Conservation (phyloP, 2,329 filamentous ascomycete genomes). For the Scytalidium sp. region DNA sequence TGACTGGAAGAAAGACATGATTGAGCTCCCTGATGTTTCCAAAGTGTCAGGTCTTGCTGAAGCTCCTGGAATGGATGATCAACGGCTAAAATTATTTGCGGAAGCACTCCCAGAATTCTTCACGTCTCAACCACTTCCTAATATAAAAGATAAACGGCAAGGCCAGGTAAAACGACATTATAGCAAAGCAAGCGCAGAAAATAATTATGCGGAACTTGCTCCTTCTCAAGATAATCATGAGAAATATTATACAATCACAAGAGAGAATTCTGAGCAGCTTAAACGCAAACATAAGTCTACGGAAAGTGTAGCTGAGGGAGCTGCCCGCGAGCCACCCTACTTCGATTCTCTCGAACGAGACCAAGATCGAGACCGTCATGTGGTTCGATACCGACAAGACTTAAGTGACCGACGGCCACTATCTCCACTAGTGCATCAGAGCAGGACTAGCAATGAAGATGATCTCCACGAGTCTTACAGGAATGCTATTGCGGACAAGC, state of each 20-base stretch:
- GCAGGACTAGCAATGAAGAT: background rate
- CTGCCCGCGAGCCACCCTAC: background rate
- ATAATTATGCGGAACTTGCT: conserved; percentile 13
- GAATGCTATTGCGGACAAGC: background rate
- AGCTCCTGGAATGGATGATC: conserved; percentile 53
- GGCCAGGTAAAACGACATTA: conserved; percentile 7
- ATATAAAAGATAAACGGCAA: background rate
- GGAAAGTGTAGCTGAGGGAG: background rate
- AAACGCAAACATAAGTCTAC: background rate
- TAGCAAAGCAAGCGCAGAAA: conserved; percentile 1
- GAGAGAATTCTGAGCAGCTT: background rate
- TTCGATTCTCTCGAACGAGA: background rate
- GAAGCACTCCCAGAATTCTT: conserved; percentile 47
- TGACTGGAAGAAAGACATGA: conserved; percentile 61
- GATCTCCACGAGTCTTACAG: background rate
- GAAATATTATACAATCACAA: conserved; percentile 22
- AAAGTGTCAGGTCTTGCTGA: conserved; percentile 46
- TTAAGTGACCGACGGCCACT: background rate
- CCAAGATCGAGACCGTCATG: background rate
- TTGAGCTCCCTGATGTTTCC: conserved; percentile 52
- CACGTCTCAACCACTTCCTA: conserved; percentile 5
- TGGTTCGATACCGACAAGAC: background rate
- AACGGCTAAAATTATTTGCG: conserved; percentile 48
- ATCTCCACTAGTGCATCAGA: background rate
- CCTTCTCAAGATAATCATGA: conserved; percentile 27